Conservation (phyloP, 768 basidiomycete species). For the Zangia roseola region DNA sequence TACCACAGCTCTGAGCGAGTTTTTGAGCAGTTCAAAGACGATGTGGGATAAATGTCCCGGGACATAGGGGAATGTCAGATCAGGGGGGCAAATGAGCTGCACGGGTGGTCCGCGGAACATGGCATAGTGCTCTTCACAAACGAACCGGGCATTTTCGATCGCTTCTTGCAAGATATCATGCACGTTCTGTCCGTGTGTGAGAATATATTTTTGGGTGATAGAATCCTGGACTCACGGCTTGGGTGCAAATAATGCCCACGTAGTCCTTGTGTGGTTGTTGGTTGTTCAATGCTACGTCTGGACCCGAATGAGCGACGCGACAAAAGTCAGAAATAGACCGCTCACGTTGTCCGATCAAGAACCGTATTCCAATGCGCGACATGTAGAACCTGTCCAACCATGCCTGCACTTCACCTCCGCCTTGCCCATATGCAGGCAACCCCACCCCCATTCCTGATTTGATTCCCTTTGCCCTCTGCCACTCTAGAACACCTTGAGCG, state of each 20-base stretch:
- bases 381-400: conserved; percentile 98
- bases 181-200: conserved; percentile 58
- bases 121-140: conserved; percentile 94
- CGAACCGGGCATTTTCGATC: conserved; percentile 93
- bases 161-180: conserved; percentile 98
- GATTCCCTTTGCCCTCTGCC: conserved; percentile 64
- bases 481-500: conserved; percentile 94
- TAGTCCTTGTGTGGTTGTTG: conserved; percentile 87
- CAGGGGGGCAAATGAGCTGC: conserved; percentile 88
- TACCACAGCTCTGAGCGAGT: conserved; percentile 96
- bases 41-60: conserved; percentile 97
- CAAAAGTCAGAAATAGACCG: conserved; percentile 3
- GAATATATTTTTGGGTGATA: not conserved
- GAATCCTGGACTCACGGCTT: conserved; percentile 56
- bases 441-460: conserved; percentile 30
- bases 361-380: conserved; percentile 93
- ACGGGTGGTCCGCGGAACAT: conserved; percentile 97
- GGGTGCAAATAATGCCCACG: conserved; percentile 96
- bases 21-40: conserved; percentile 95
- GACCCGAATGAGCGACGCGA: conserved; percentile 1
- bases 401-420: conserved; percentile 86
- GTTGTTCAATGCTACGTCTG: conserved; percentile 93
- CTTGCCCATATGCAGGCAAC: conserved; percentile 47
- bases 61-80: conserved; percentile 51
- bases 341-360: conserved; percentile 94